Conservation (phyloP, 208 protist genomes). For the Strigomonas culicis region DNA sequence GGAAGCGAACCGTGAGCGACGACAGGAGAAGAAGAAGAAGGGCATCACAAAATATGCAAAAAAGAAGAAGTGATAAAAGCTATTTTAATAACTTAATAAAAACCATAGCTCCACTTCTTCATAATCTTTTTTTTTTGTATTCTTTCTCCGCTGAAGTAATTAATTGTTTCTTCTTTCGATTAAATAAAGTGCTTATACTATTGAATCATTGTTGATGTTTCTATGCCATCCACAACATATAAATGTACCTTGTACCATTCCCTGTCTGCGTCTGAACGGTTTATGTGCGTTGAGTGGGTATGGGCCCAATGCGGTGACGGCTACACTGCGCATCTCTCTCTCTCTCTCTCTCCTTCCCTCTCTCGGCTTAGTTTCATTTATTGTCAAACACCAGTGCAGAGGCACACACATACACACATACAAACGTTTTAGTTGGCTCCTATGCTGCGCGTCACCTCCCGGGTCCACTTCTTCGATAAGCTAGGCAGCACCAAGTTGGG, state of each 20-base stretch:
- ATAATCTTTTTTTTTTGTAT: slow-evolving; percentile 10
- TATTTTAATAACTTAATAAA: no score
- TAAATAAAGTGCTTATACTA: slow-evolving; percentile 5
- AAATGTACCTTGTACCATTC: no score
- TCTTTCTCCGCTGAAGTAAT: not conserved
- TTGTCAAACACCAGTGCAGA: slow-evolving; percentile 2
- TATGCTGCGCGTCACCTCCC: slow-evolving; percentile 42
- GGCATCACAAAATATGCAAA: slow-evolving; percentile 39
- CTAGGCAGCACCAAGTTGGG: slow-evolving; percentile 71
- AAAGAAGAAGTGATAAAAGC: slow-evolving; percentile 33
- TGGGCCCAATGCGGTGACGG: not conserved
- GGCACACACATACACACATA: not conserved
- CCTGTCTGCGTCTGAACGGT: no score
- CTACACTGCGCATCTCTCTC: not conserved
- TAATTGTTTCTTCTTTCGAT: slow-evolving; percentile 1
- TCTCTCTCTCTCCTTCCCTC: slow-evolving; percentile 8
- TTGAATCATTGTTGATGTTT: not conserved
- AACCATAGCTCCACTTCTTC: no score
- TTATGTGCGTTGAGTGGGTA: no score
- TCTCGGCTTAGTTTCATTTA: not conserved
- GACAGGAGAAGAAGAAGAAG: slow-evolving; percentile 73
- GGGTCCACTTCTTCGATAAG: slow-evolving; percentile 40
- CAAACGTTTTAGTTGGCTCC: slow-evolving; percentile 9
- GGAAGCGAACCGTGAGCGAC: slow-evolving; percentile 66
- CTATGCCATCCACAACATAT: not conserved